Percentiles rank a stretch among this genome's conserved stretches.
Conservation (phyloP, 306 rosid species). For the Sicyos baderoa region DNA sequence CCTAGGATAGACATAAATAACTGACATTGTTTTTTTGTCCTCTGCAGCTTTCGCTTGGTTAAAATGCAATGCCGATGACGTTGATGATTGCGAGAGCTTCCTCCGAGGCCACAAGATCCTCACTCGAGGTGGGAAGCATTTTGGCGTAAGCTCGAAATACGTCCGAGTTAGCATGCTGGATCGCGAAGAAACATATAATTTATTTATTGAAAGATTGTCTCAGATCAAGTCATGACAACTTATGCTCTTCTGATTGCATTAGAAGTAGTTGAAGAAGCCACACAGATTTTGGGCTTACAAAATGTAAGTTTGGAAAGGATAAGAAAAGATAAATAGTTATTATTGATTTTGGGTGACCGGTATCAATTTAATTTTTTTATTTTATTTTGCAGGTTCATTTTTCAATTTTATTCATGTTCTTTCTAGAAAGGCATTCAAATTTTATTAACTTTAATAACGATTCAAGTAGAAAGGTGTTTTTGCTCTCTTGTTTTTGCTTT, state of each 20-base stretch:
- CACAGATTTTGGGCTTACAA: neutral
- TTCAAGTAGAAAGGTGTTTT: too few relatives aligned
- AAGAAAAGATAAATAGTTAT: neutral
- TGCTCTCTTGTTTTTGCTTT: too few relatives aligned
- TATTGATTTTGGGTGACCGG: neutral
- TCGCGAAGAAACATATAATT: constrained; percentile 28
- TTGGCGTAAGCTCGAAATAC: constrained; percentile 25
- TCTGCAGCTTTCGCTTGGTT: constrained; percentile 49
- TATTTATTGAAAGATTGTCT: constrained; percentile 35
- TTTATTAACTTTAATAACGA: neutral
- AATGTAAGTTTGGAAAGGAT: neutral
- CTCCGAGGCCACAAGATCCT: constrained; percentile 28
- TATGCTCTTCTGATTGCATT: neutral
- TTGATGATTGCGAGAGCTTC: constrained; percentile 37
- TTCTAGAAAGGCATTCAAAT: neutral
- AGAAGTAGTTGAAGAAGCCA: too few relatives aligned
- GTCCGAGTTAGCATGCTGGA: constrained; percentile 39
- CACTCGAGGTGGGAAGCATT: constrained; percentile 33
- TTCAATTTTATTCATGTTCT: neutral
- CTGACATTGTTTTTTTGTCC: neutral
- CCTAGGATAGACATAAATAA: neutral
- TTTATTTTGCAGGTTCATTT: neutral
- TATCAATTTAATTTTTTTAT: neutral
- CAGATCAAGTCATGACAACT: constrained; percentile 15
- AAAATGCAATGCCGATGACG: constrained; percentile 20